Conservation (phyloP, 2,329 filamentous ascomycete species). For the Colletotrichum tanaceti region DNA sequence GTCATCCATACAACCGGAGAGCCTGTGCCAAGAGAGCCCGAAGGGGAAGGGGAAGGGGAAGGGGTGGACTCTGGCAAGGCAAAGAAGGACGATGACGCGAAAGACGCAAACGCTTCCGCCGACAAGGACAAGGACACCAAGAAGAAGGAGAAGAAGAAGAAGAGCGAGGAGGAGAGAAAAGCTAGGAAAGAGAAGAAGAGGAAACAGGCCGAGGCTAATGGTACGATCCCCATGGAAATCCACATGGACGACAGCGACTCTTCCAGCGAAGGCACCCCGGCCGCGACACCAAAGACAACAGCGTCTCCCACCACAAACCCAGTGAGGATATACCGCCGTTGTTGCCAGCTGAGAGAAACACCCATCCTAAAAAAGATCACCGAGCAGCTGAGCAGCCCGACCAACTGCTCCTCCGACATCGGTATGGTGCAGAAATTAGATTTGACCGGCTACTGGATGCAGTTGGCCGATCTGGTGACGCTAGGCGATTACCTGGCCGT, state of each 20-base stretch:
- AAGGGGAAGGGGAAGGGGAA: slow-evolving; percentile 54
- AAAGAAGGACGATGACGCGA: slow-evolving; percentile 43
- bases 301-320: slow-evolving; percentile 84
- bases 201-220: slow-evolving; percentile 87
- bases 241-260: slow-evolving; percentile 76
- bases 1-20: slow-evolving; percentile 57
- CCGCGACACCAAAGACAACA: slow-evolving; percentile 70
- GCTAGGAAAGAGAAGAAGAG: slow-evolving; percentile 91
- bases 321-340: slow-evolving; percentile 90
- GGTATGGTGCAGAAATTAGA: slow-evolving; percentile 88
- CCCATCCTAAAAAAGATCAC: slow-evolving; percentile 92
- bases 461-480: slow-evolving; percentile 84
- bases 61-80: slow-evolving; percentile 43
- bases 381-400: slow-evolving; percentile 81
- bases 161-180: slow-evolving; percentile 91
- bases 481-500: slow-evolving; percentile 94
- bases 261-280: slow-evolving; percentile 53
- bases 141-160: slow-evolving; percentile 97
- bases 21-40: slow-evolving; percentile 53
- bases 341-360: slow-evolving; percentile 92
- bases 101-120: slow-evolving; percentile 42
- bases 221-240: slow-evolving; percentile 85
- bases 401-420: slow-evolving; percentile 72
- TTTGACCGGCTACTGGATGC: slow-evolving; percentile 85
- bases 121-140: slow-evolving; percentile 63